Base-by-base conservation (phyloP, 768 basidiomycete species). In the Lactarius trivialis region DNA sequence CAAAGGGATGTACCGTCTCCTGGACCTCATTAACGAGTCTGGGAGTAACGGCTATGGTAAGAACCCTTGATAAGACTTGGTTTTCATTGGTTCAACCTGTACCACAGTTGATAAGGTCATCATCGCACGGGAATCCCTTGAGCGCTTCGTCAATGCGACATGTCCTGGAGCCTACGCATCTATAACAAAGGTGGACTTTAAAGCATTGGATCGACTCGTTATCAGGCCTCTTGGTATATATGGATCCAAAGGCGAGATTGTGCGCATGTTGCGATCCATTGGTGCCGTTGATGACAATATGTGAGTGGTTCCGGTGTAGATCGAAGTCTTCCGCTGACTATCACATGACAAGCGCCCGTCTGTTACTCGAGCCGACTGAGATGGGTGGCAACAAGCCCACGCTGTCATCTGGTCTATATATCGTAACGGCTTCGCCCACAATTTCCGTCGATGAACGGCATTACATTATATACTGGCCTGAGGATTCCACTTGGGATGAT, bases 321-420 rank as follows among this genome's bases (percentile, higher is more conserved):
- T 12, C 3, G 36, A 14, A 37, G 37, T 36, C 2, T 41, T 5
- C 39, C 19, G 1, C 6, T 41, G 7, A 41, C 19, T 7, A 19
- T n/a, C 39, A 19, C 39, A 6, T 41, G 39, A 41, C 39, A 17
- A 41, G 39, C 6, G 39, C 17, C 17, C 19, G 39, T 41, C 19
- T 41, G 14, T 41, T 75, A 30, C 50, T 65, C 48, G 41, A 45
- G 11, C 54, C 60, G 3, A 57, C 62, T 0, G 65, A 61, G 11
- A 66, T 67, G 2, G 64, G 70, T 26, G 63, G 58, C 8, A 43
- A 59, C 26, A 60, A 56, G 11, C 71, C 73, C 0, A 54, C 59
- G 17, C 71, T 85, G 7, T 75, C 79, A 9, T 80, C 83, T n/a
- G 84, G 83, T n/a, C 67, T 85, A 7, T 85, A 85, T 62, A 61